Conservation (phyloP, 345 rosid species). For the Anacardium occidentale region DNA sequence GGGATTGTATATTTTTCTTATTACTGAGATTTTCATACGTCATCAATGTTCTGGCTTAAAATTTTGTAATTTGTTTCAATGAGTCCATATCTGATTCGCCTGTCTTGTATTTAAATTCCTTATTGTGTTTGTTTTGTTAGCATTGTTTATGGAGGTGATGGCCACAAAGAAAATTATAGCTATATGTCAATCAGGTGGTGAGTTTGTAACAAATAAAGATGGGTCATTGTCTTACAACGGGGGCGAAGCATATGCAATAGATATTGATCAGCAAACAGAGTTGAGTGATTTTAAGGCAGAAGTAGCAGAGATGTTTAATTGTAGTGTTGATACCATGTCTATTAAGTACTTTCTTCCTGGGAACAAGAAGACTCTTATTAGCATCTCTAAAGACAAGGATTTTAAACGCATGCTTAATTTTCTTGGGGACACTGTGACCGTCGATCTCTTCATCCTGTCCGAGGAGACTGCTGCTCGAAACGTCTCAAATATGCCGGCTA, state of each 20-base stretch:
- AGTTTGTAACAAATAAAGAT: slow-evolving; percentile 60
- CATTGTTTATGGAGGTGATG: slow-evolving; percentile 43
- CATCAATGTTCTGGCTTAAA: neutral
- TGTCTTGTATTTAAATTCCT: neutral
- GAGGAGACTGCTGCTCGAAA: slow-evolving; percentile 59
- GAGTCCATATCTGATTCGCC: neutral
- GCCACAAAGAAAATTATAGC: slow-evolving; percentile 80
- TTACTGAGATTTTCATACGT: neutral
- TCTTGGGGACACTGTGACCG: slow-evolving; percentile 57
- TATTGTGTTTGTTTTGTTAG: neutral
- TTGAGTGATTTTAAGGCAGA: slow-evolving; percentile 70
- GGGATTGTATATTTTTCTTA: neutral
- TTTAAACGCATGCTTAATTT: slow-evolving; percentile 79
- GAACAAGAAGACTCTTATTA: slow-evolving; percentile 82
- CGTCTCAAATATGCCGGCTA: slow-evolving; percentile 61
- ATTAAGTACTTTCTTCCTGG: slow-evolving; percentile 91
- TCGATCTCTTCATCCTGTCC: slow-evolving; percentile 61
- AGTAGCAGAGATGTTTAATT: slow-evolving; percentile 70
- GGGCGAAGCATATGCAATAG: slow-evolving; percentile 85
- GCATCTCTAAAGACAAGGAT: slow-evolving; percentile 87
- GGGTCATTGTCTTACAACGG: slow-evolving; percentile 70
- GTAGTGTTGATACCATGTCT: slow-evolving; percentile 47
- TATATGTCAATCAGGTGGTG: slow-evolving; percentile 92
- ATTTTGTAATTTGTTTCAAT: neutral
- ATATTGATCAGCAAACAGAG: slow-evolving; percentile 58